Percentiles rank a stretch among this genome's conserved stretches.
Evolutionary conservation across 2,329 filamentous ascomycete species (phyloP).

Genomic region (Trichoderma sp.): DNA sequence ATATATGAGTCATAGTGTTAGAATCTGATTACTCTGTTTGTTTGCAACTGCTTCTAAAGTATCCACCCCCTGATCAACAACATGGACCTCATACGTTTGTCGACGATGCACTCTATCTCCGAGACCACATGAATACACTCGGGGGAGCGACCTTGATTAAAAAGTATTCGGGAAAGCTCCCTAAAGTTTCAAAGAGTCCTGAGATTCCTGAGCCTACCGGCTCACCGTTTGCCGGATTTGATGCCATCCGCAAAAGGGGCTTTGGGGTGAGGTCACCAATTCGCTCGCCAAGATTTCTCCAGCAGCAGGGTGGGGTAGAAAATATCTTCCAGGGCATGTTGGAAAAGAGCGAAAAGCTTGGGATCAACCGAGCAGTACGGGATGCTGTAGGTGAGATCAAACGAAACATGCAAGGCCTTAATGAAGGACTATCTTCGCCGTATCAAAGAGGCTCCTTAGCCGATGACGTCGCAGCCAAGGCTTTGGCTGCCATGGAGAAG

Average conservation of each 20-base stretch:
- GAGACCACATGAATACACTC: slow-evolving; percentile 62
- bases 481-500: slow-evolving; percentile 59
- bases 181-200: slow-evolving; percentile 35
- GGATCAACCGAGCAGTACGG: slow-evolving; percentile 79
- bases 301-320: slow-evolving; percentile 66
- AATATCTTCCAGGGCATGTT: slow-evolving; percentile 74
- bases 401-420: slow-evolving; percentile 72
- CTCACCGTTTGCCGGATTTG: slow-evolving; percentile 42
- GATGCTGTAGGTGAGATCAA: slow-evolving; percentile 79
- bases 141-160: slow-evolving; percentile 69
- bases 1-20: slow-evolving; percentile 67
- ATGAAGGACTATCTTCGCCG: slow-evolving; percentile 56
- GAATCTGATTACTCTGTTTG: slow-evolving; percentile 87
- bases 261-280: slow-evolving; percentile 51
- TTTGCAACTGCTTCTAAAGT: slow-evolving; percentile 80
- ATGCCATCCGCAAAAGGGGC: slow-evolving; percentile 47
- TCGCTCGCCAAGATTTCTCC: slow-evolving; percentile 52
- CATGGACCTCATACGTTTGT: slow-evolving; percentile 78
- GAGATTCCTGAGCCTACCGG: slow-evolving; percentile 37
- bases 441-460: slow-evolving; percentile 43
- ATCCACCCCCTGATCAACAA: slow-evolving; percentile 67
- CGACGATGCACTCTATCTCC: slow-evolving; percentile 78
- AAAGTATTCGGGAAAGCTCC: slow-evolving; percentile 68
- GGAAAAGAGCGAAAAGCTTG: slow-evolving; percentile 73
- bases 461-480: slow-evolving; percentile 42